Evolutionary conservation across 352 stramenopile genomes (phyloP).

Genomic region (Chrysophaeum taylorii): DNA sequence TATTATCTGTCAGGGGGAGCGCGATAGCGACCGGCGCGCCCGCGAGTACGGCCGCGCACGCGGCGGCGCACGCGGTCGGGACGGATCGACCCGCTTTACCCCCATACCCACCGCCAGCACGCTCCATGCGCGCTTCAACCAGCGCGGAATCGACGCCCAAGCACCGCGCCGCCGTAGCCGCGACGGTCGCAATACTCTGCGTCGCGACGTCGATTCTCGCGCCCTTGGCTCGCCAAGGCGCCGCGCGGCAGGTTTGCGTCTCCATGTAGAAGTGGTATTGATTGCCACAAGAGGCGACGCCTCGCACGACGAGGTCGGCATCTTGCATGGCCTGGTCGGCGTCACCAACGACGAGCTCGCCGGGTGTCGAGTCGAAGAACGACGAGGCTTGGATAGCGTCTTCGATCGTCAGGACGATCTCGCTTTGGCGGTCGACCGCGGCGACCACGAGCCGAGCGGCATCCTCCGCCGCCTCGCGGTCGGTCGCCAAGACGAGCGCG

Average conservation of each 20-base stretch:
- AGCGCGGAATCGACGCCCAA: slow-evolving; percentile 31
- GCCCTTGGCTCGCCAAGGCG: slow-evolving; percentile 26
- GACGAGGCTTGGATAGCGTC: too few species aligned
- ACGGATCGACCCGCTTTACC: slow-evolving; percentile 40
- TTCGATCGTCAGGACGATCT: too few species aligned
- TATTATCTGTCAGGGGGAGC: slow-evolving; percentile 41
- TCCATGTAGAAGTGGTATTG: slow-evolving; percentile 55
- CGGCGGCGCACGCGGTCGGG: slow-evolving; percentile 33
- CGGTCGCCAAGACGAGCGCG: neutral
- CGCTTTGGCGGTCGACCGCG: neutral
- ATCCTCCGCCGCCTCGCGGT: neutral
- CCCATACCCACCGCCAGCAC: slow-evolving; percentile 44
- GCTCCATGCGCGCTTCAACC: slow-evolving; percentile 33
- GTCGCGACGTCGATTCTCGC: slow-evolving; percentile 31
- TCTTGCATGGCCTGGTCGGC: too few species aligned
- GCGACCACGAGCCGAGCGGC: neutral
- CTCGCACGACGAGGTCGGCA: too few species aligned
- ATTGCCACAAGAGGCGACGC: too few species aligned
- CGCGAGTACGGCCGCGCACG: slow-evolving; percentile 31
- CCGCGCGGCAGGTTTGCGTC: slow-evolving; percentile 39
- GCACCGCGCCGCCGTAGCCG: slow-evolving; percentile 32
- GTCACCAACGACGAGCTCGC: too few species aligned
- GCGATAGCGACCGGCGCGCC: slow-evolving; percentile 31
- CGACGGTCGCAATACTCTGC: slow-evolving; percentile 31
- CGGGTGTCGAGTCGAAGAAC: too few species aligned